Percentiles rank a stretch among this genome's conserved stretches.
Evolutionary conservation across 306 rosid species (phyloP).

Genomic region (cucumber (Cucumis sativus)): Cucumber_9930_V3 NC_026656.2:1764501-1765000

Average conservation of each 20-base stretch:
- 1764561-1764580: no score
- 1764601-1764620: no score
- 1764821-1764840: neutral
- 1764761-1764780: neutral
- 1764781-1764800: neutral
- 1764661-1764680: no score
- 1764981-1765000: neutral
- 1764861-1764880: neutral
- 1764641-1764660: no score
- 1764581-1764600: no score
- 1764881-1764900: neutral
- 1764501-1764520: no score
- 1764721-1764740: neutral
- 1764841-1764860: neutral
- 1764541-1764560: no score
- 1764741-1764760: neutral
- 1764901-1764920: neutral
- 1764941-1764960: neutral
- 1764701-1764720: no score
- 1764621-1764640: no score
- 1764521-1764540: no score
- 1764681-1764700: neutral
- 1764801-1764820: neutral
- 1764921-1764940: neutral
- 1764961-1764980: neutral